A percentile compares a stretch with the other conserved stretches of the same genome.
Conservation (phyloP, 2,329 filamentous ascomycete genomes). For the Triangularia setosa region DNA sequence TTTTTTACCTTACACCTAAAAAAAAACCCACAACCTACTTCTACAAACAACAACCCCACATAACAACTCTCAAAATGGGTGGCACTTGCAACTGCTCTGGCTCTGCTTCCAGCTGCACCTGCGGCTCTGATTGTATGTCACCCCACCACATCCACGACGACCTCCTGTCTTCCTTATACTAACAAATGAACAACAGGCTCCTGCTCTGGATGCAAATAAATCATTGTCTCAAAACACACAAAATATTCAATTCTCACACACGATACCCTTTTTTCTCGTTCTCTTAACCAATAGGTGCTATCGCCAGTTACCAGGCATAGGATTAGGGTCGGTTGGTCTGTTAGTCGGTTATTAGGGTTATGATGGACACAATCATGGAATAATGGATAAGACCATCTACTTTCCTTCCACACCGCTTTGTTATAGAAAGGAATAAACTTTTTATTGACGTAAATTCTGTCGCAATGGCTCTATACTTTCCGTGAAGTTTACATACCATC, state of each 20-base stretch:
- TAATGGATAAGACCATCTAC: neutral
- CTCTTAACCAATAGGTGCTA: neutral
- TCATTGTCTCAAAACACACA: neutral
- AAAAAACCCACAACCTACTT: neutral
- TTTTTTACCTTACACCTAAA: neutral
- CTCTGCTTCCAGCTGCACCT: neutral
- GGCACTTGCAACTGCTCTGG: conserved; percentile 2
- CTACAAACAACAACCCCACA: neutral
- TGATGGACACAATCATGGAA: neutral
- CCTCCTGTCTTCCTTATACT: neutral
- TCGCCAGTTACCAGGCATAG: neutral
- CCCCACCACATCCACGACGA: neutral
- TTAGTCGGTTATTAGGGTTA: neutral
- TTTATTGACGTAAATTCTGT: neutral
- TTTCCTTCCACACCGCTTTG: neutral
- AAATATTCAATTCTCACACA: too few species aligned
- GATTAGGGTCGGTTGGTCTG: neutral
- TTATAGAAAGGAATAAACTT: neutral
- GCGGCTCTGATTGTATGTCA: conserved; percentile 7
- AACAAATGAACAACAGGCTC: neutral
- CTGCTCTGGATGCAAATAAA: conserved; percentile 6
- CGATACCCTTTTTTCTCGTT: neutral
- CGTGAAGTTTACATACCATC: too few species aligned
- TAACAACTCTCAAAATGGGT: conserved; percentile 5
- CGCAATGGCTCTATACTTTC: too few species aligned